phyloP scores from a whole-genome alignment of 768 basidiomycete genomes.

The Psilocybe cubensis region DNA sequence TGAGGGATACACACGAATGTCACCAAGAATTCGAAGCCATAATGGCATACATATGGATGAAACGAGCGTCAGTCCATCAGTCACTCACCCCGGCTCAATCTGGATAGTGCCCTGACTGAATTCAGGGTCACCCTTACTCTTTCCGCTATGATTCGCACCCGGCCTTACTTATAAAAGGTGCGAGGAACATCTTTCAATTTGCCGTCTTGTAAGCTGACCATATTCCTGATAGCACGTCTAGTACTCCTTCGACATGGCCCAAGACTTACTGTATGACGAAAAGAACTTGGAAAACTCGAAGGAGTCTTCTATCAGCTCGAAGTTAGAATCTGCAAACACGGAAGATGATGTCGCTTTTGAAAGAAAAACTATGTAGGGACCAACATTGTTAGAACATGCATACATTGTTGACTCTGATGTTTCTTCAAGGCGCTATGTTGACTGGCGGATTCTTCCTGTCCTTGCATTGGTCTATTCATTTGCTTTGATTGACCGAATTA shows the following conservation, averaged over 20 bases:
- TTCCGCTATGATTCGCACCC: not conserved
- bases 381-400: not conserved
- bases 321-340: slow-evolving; percentile 11
- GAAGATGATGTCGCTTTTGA: slow-evolving; percentile 32
- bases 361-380: slow-evolving; percentile 38
- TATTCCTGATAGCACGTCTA: not conserved
- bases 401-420: not conserved
- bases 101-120: not conserved
- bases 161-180: not conserved
- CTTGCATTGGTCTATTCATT: slow-evolving; percentile 44
- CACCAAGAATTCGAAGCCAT: not conserved
- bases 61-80: slow-evolving; percentile 6
- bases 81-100: slow-evolving; percentile 10
- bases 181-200: not conserved
- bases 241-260: slow-evolving; percentile 11
- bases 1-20: not conserved
- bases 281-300: slow-evolving; percentile 22
- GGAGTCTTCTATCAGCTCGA: slow-evolving; percentile 22
- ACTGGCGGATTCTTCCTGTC: slow-evolving; percentile 46
- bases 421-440: slow-evolving; percentile 39
- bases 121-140: slow-evolving; percentile 6
- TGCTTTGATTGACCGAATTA: slow-evolving; percentile 47
- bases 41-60: not conserved
- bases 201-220: not conserved
- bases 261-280: slow-evolving; percentile 16